Evolutionary conservation across 2,329 filamentous ascomycete species (phyloP).

Genomic region (Exophiala aquamarina): DNA sequence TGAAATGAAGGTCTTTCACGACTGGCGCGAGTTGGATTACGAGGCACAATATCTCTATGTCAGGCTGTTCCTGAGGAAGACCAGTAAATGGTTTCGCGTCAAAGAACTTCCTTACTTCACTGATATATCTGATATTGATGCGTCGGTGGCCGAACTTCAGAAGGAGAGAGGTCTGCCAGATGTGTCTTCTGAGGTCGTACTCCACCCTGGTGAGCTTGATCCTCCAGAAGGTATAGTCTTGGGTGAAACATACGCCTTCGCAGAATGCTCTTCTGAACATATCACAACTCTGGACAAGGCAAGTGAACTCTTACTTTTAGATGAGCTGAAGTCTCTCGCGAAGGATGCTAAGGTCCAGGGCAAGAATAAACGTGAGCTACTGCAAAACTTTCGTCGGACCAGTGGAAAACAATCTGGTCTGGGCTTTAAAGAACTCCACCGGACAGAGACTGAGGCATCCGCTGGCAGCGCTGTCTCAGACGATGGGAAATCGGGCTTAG

Average conservation of each 20-base stretch:
- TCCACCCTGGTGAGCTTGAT: slow-evolving; percentile 50
- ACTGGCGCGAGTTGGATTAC: slow-evolving; percentile 74
- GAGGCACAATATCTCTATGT: slow-evolving; percentile 92
- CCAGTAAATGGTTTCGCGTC: slow-evolving; percentile 84
- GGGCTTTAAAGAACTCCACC: slow-evolving; percentile 65
- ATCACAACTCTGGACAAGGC: slow-evolving; percentile 82
- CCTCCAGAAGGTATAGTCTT: slow-evolving; percentile 51
- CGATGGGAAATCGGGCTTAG: slow-evolving; percentile 18
- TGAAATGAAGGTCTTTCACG: slow-evolving; percentile 72
- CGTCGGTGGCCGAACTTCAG: slow-evolving; percentile 67
- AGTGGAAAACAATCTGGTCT: slow-evolving; percentile 75
- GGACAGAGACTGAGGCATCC: slow-evolving; percentile 62
- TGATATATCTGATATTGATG: slow-evolving; percentile 73
- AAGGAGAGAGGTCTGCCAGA: slow-evolving; percentile 55
- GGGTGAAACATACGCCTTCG: slow-evolving; percentile 68
- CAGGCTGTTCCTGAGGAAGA: slow-evolving; percentile 87
- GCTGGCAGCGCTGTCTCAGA: slow-evolving; percentile 33
- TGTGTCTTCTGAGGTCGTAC: slow-evolving; percentile 29
- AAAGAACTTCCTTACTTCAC: slow-evolving; percentile 74
- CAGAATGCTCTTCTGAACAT: slow-evolving; percentile 70
- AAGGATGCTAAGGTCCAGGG: slow-evolving; percentile 86
- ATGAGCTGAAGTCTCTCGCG: slow-evolving; percentile 80
- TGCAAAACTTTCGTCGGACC: slow-evolving; percentile 69
- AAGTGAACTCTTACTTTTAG: slow-evolving; percentile 74
- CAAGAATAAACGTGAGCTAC: slow-evolving; percentile 80